Evolutionary conservation across 2,329 filamentous ascomycete genomes (phyloP), one percentile per base, ranked within the genome.

Genomic region (Fusarium sp.): DNA sequence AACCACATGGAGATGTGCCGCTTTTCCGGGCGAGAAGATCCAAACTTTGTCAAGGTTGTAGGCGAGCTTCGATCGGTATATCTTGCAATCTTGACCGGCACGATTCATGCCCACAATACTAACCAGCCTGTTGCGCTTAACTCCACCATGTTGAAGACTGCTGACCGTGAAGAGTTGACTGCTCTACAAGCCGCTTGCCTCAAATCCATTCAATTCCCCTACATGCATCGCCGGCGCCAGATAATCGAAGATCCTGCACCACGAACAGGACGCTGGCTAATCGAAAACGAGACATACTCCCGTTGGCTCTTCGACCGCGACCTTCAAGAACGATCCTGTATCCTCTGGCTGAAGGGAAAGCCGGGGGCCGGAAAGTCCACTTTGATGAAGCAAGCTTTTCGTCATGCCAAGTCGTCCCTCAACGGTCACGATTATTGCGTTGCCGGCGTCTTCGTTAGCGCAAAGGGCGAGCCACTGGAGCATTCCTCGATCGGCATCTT

Each of bases 1-100:
- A 69, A 68, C 4, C 73, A 76, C 8, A n/a, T 60, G 11, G 47
- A 72, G 0, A 71, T 76, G 61, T 70, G 65, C 20, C 52, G 71
- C 0, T 73, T 47, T 11, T 40, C 29, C 0, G 66, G 68, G 2
- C 2, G 27, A 1, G 9, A 56, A 0, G 73, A 76, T 13, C 63
- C 66, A 0, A 75, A 75, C 11, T 75, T 52, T 7, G 42, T 38
- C n/a, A 75, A 72, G n/a, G 38, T 76, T 3, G 54, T 31, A 1
- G 65, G 68, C 0, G 73, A 74, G n/a, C 25, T 74, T n/a, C 38
- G 22, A 2, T 22, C 35, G 0, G 38, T 70, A 1, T 74, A 71
- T 27, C 11, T 3, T 0, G 50, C 65, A 1, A 67, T 66, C 13
- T 18, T 33, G 2, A 20, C 59, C 6, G 14, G 33, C 3, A 14